Conservation (phyloP, 768 basidiomycete species). For the Hericium coralloides region DNA sequence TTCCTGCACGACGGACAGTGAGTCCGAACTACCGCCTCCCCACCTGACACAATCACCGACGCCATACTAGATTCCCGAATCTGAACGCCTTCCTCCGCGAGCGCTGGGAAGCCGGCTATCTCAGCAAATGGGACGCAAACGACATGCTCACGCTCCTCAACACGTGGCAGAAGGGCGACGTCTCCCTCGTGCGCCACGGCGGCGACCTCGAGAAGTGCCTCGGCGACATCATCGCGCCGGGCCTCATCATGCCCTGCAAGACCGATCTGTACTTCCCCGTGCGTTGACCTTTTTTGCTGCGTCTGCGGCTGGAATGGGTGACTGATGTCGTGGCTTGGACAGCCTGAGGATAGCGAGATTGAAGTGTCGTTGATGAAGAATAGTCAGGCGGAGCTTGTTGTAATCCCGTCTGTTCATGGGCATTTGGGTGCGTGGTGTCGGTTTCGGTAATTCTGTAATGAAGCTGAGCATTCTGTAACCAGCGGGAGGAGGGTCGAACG, state of each 20-base stretch:
- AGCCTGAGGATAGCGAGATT: conserved; percentile 48
- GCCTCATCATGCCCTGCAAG: conserved; percentile 47
- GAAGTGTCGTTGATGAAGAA: conserved; percentile 36
- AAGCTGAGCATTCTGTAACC: background rate
- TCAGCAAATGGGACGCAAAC: conserved; percentile 44
- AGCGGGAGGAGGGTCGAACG: conserved; percentile 2
- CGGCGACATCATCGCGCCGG: conserved; percentile 36
- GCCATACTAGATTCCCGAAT: conserved; percentile 30
- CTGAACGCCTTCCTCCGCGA: conserved; percentile 39
- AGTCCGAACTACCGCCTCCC: background rate
- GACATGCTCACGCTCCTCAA: conserved; percentile 38
- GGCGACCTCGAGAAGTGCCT: conserved; percentile 35
- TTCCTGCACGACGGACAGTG: conserved; percentile 37
- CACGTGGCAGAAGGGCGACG: conserved; percentile 43
- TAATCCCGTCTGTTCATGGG: conserved; percentile 52
- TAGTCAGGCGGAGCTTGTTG: conserved; percentile 30
- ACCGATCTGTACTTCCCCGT: conserved; percentile 50
- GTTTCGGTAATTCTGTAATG: conserved; percentile 1
- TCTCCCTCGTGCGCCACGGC: conserved; percentile 34
- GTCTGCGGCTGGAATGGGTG: too few relatives aligned
- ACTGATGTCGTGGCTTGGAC: conserved; percentile 4
- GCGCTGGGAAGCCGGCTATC: conserved; percentile 38
- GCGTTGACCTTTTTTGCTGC: background rate
- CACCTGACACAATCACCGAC: background rate
- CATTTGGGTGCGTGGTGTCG: conserved; percentile 36